Evolutionary conservation across 169 alveolate genomes (phyloP).

Genomic region (Cyclospora cayetanensis): DNA sequence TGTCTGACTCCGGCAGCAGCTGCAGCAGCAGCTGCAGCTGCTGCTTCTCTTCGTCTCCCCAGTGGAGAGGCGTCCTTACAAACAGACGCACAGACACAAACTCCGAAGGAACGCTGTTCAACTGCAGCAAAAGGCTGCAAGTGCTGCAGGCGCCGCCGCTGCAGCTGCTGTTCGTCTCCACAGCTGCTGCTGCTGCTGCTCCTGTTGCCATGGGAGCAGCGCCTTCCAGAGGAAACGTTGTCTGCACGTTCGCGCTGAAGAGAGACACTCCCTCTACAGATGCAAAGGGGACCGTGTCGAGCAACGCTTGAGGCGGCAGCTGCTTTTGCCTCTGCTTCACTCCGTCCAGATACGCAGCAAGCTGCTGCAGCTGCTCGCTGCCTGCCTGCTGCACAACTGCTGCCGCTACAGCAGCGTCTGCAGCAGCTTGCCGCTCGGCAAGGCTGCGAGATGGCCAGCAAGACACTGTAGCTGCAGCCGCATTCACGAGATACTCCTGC

Average conservation of each 20-base stretch:
- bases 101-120: background rate
- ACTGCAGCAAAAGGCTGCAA: background rate
- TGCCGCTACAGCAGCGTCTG: background rate
- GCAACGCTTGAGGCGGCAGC: background rate
- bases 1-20: slow-evolving; percentile 8
- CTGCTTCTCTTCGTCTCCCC: background rate
- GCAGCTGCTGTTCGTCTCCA: background rate
- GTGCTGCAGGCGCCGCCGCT: background rate
- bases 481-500: background rate
- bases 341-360: background rate
- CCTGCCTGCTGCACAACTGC: background rate
- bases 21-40: slow-evolving; percentile 21
- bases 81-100: background rate
- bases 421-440: background rate
- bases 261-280: background rate
- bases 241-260: background rate
- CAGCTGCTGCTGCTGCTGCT: slow-evolving; percentile 23
- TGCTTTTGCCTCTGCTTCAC: background rate
- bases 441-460: slow-evolving; percentile 30
- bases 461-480: background rate
- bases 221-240: background rate
- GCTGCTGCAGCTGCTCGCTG: background rate
- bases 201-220: background rate
- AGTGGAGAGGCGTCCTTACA: background rate
- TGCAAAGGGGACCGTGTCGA: background rate